Evolutionary conservation across 1,139 yeast genomes (phyloP), one percentile per base, ranked within the genome.

Genomic region (Kodamaea derodonti): DNA sequence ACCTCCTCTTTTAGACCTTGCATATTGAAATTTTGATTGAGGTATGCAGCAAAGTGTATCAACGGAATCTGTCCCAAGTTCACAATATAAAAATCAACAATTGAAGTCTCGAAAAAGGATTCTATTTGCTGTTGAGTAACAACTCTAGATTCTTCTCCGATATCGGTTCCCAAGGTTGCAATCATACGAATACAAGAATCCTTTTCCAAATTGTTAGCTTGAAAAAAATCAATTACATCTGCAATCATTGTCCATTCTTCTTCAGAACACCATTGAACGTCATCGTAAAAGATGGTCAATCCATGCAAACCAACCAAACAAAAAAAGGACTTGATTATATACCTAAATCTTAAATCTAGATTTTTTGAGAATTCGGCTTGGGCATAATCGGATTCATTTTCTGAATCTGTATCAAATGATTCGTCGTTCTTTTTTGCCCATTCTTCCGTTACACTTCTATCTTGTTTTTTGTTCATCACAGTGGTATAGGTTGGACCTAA

Each of bases 271-370:
- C 71, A 69, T 35, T 75, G 77, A 22, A 71, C 49, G 49, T 75
- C 78, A 45, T 75, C 80, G 27, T 72, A 52, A 34, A 70, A 62
- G 2, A 74, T 48, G 0, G 78, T 72, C 34, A 74, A 50, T 1
- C 76, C 77, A 16, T 61, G 63, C 14, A 52, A 48, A 4, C 72
- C 70, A 36, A 74, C 59, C 7, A 75, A 47, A 18, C 66, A 60
- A 37, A 65, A 67, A 26, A 75, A 48, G 10, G 62, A 50, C 39
- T 72, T 73, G 35, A 75, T 57, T 13, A 70, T 60, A 37, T 63
- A 67, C 38, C 72, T 60, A 45, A 70, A 64, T 37, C 67, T 57
- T 34, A 72, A 42, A 39, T 75, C 80, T 27, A 57, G 38, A 37
- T 53, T 56, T 23, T 51, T 44, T 12, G 26, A 15, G 11, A 31